Conservation (phyloP, 345 rosid genomes). For the Gossypium herbaceum region DNA sequence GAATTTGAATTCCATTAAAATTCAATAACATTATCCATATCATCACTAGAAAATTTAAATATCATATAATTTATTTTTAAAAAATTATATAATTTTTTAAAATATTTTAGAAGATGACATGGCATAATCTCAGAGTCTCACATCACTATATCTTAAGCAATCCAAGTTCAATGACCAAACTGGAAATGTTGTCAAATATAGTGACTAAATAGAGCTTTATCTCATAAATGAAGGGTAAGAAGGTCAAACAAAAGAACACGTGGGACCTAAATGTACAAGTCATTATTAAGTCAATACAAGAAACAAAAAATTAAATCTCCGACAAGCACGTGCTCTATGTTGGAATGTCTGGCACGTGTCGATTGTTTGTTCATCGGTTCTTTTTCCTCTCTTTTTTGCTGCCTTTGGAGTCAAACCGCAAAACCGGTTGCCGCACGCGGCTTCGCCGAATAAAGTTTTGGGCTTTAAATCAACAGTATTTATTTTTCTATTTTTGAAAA, state of each 20-base stretch:
- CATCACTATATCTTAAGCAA: background rate
- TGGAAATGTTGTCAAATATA: too few relatives aligned
- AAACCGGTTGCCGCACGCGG: slow-evolving; percentile 22
- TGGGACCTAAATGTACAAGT: background rate
- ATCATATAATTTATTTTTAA: too few relatives aligned
- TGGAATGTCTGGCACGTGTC: slow-evolving; percentile 26
- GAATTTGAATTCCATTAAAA: too few relatives aligned
- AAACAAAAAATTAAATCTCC: slow-evolving; percentile 10
- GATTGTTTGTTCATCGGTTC: background rate
- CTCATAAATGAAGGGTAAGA: background rate
- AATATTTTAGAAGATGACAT: too few relatives aligned
- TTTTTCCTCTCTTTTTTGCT: background rate
- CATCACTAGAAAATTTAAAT: too few relatives aligned
- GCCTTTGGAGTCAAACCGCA: background rate
- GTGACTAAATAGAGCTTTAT: too few relatives aligned
- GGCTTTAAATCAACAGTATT: background rate
- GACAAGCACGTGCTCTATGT: slow-evolving; percentile 23
- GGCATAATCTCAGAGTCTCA: rapidly evolving
- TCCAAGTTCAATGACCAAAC: background rate
- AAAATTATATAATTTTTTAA: too few relatives aligned
- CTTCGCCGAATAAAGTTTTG: background rate
- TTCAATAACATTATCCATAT: too few relatives aligned
- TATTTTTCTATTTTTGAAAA: background rate
- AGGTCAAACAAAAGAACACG: background rate
- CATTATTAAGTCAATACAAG: background rate